Evolutionary conservation across 208 protist genomes (phyloP), one percentile per base, ranked within the genome.

Genomic region (Leishmania aethiopica): DNA sequence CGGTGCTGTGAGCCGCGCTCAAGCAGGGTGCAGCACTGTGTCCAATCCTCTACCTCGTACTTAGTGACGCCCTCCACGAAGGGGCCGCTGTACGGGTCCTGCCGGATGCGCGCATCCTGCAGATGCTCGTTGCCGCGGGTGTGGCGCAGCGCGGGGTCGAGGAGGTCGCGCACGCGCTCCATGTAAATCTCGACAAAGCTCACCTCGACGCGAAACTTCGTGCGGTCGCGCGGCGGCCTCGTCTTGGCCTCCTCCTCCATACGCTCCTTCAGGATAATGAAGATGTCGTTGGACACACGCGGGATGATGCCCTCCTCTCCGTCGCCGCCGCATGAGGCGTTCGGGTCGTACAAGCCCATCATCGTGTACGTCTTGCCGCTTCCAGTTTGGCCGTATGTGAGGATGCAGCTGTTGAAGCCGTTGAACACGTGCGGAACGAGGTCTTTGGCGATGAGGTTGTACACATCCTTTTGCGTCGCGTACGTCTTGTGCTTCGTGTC

Each of bases 121-220:
- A 97, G 84, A 66, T 94, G 85, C 77, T 95, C 93, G 84, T 91
- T 95, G 73, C 94, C 93, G 73, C 87, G 89, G 47, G 91, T 87
- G 90, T 96, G 79, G 57, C 88, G 89, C 64, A 96, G 88, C 19
- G 93, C 88, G 13, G 93, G 93, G 83, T 99, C 95, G 2, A 99
- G 92, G 47, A 99, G 82, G 84, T 99, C 99, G 2, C 96, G 90
- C 67, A 99, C 97, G 55, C 94, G 90, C 84, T 99, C 99, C 93
- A 99, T 98, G 91, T 99, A 99, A 37, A 99, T 99, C 84, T 99
- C 98, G 17, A 99, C 90, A 84, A 99, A 99, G 77, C 92, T 98
- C 47, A 99, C 97, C 82, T 98, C 96, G n/a, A 99, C 92, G 60
- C 92, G 93, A 77, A 92, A 96, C 42, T 79, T 82, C 11, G 88